phyloP scores from a whole-genome alignment of 2,329 filamentous ascomycete genomes.

The Pseudogymnoascus sp. region DNA sequence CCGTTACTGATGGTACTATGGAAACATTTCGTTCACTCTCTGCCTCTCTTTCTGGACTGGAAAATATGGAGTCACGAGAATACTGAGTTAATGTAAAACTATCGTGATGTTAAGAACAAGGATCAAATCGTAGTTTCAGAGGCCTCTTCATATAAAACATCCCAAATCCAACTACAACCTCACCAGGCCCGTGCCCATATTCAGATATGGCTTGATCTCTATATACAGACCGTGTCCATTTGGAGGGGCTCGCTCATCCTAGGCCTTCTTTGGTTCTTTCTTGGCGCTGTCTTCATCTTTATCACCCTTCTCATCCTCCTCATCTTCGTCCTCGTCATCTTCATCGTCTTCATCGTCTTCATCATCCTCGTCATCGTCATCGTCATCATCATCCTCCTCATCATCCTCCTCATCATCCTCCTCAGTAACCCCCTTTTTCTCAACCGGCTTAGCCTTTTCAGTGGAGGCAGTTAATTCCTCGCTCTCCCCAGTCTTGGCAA shows the following conservation, averaged over 20 bases:
- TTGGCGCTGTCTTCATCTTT: slow-evolving; percentile 31
- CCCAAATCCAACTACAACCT: slow-evolving; percentile 5
- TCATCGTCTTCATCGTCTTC: background rate
- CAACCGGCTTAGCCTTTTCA: slow-evolving; percentile 24
- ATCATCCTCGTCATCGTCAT: background rate
- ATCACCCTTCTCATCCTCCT: slow-evolving; percentile 30
- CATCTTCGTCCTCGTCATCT: background rate
- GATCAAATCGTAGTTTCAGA: background rate
- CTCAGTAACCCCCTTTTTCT: slow-evolving; percentile 23
- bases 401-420: slow-evolving; percentile 26
- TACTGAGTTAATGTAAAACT: background rate
- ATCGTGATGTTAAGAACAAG: background rate
- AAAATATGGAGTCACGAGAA: background rate
- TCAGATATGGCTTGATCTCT: background rate
- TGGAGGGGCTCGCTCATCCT: slow-evolving; percentile 29
- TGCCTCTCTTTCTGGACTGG: background rate
- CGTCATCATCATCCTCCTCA: slow-evolving; percentile 9
- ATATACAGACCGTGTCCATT: slow-evolving; percentile 17
- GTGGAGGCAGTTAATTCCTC: background rate
- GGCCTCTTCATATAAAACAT: background rate
- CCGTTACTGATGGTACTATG: background rate
- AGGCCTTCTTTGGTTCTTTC: slow-evolving; percentile 27
- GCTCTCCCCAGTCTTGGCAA: background rate
- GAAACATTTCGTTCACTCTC: background rate
- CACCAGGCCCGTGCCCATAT: background rate